Percentiles rank a stretch among this genome's conserved stretches.
Evolutionary conservation across 2,329 filamentous ascomycete species (phyloP).

Genomic region (Trichoderma koningii): DNA sequence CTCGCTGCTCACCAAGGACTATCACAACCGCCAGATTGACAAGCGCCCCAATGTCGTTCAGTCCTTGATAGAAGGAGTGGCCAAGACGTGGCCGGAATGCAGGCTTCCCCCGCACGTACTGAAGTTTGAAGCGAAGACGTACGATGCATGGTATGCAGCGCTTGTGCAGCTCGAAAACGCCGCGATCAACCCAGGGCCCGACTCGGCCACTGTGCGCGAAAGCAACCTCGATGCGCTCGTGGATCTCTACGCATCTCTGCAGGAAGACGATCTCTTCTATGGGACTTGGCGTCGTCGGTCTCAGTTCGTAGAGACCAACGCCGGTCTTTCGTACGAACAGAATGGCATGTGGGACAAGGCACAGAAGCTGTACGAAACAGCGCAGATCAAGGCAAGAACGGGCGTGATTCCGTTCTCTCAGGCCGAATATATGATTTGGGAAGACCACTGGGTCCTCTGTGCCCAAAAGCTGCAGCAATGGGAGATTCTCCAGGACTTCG

Average conservation of each 20-base stretch:
- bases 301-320: constrained; percentile 96
- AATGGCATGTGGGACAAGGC: constrained; percentile 99
- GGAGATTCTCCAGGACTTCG: constrained; percentile 96
- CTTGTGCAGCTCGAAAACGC: constrained; percentile 87
- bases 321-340: constrained; percentile 95
- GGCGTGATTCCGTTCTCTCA: constrained; percentile 95
- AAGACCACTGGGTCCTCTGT: constrained; percentile 98
- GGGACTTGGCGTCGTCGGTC: constrained; percentile 94
- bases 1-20: constrained; percentile 89
- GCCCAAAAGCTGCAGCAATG: constrained; percentile 98
- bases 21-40: constrained; percentile 90
- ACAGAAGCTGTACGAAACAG: constrained; percentile 92
- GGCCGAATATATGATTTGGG: constrained; percentile 98
- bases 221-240: constrained; percentile 96
- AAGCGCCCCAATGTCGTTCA: constrained; percentile 95
- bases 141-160: constrained; percentile 96
- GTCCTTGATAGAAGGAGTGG: constrained; percentile 84
- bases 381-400: constrained; percentile 94
- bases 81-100: constrained; percentile 80
- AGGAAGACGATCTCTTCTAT: constrained; percentile 97
- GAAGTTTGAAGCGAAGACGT: constrained; percentile 91
- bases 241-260: constrained; percentile 84
- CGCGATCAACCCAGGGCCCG: constrained; percentile 79
- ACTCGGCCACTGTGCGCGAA: constrained; percentile 82
- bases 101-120: constrained; percentile 94